These are phyloP conservation scores for Cutaneotrichosporon sp. DNA, from an alignment of 1,284 basidiomycete genomes.

Conservation along the genomic window DNA sequence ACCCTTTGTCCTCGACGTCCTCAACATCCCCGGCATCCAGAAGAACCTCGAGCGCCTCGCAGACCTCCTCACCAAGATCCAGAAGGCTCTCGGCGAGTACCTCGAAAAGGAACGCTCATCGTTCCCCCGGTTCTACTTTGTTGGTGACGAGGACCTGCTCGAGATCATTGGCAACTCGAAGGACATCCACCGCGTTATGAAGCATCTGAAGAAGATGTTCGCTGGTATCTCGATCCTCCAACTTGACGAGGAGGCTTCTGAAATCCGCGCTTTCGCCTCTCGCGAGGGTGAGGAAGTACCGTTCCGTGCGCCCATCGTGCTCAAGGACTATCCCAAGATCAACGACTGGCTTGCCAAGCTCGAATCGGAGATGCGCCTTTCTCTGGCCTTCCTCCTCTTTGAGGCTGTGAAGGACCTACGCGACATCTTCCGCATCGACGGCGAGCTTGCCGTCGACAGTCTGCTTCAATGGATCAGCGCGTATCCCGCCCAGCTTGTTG, in stretches of 20 bases:
- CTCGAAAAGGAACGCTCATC: constrained; percentile 94
- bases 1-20: constrained; percentile 92
- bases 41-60: constrained; percentile 96
- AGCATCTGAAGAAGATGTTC: constrained; percentile 99
- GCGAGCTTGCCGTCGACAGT: constrained; percentile 58
- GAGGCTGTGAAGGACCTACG: constrained; percentile 58
- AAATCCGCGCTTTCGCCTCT: constrained; percentile 75
- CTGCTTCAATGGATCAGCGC: constrained; percentile 88
- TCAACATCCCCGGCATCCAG: constrained; percentile 94
- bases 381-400: constrained; percentile 62
- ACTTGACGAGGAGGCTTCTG: constrained; percentile 83
- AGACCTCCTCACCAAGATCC: constrained; percentile 95
- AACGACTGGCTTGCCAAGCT: constrained; percentile 96
- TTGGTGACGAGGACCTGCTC: constrained; percentile 96
- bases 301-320: constrained; percentile 77
- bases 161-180: constrained; percentile 99
- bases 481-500: constrained; percentile 93
- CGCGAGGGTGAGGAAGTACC: constrained; percentile 90
- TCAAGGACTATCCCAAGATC: constrained; percentile 94
- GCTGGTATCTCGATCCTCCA: constrained; percentile 89
- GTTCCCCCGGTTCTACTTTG: constrained; percentile 99
- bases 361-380: constrained; percentile 91
- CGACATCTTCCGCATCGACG: constrained; percentile 63
- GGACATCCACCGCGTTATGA: constrained; percentile 95
- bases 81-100: constrained; percentile 98